These are phyloP conservation scores for Penicillium janthinellum DNA, from an alignment of 2,329 filamentous ascomycete genomes.

Conservation along the genomic window DNA sequence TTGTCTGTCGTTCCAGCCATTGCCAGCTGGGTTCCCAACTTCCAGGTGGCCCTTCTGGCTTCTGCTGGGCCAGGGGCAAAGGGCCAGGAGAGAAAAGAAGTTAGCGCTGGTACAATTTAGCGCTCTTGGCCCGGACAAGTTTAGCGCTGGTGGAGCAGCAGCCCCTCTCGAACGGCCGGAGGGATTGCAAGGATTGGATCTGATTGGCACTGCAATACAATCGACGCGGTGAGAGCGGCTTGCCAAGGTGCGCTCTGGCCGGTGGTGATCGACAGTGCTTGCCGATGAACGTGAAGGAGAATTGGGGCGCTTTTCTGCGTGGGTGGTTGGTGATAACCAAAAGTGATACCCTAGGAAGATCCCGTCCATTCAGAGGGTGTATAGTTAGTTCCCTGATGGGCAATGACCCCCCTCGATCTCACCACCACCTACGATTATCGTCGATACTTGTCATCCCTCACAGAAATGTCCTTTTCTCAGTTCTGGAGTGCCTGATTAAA, in stretches of 20 bases:
- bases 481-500: not conserved
- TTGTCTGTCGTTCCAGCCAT: not conserved
- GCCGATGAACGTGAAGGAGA: conserved; percentile 11
- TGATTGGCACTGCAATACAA: conserved; percentile 23
- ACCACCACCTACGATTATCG: not conserved
- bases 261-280: conserved; percentile 23
- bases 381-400: too few relatives aligned
- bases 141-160: not conserved
- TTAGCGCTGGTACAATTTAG: not conserved
- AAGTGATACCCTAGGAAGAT: not conserved
- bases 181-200: conserved; percentile 19
- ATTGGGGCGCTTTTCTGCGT: not conserved
- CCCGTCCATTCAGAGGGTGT: not conserved
- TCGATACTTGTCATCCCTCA: not conserved
- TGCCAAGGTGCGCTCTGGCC: conserved; percentile 21
- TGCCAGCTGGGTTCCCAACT: not conserved
- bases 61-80: not conserved
- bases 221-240: conserved; percentile 11
- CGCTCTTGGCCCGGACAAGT: not conserved
- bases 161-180: conserved; percentile 8
- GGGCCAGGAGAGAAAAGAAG: not conserved
- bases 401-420: too few relatives aligned
- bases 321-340: not conserved
- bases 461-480: not conserved
- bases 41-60: too few relatives aligned